These are phyloP conservation scores for Cutaneotrichosporon mucoides DNA, from an alignment of 1,284 basidiomycete species.

Conservation along the genomic window DNA sequence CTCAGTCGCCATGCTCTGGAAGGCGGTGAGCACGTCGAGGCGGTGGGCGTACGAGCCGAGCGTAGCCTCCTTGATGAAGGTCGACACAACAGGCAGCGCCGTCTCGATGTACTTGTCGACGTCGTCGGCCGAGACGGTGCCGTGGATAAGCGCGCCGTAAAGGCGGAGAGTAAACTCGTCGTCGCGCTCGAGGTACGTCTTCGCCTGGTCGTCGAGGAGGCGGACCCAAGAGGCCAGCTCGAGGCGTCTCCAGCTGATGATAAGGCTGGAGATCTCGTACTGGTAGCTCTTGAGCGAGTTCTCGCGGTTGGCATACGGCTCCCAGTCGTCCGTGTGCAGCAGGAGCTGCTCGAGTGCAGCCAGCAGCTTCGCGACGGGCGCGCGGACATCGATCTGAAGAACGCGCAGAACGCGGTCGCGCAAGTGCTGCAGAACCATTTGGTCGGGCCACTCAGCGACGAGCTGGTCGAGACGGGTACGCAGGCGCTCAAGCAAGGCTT, in stretches of 20 bases:
- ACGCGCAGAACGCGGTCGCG: conserved; percentile 69
- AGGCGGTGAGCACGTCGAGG: conserved; percentile 62
- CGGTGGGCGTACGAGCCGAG: conserved; percentile 77
- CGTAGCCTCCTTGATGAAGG: conserved; percentile 72
- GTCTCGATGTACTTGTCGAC: conserved; percentile 53
- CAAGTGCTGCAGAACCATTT: conserved; percentile 89
- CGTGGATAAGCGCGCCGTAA: conserved; percentile 73
- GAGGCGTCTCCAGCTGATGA: conserved; percentile 85
- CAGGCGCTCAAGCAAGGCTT: conserved; percentile 57
- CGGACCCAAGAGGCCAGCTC: conserved; percentile 85
- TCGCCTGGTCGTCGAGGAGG: conserved; percentile 69
- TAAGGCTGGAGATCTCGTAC: conserved; percentile 63
- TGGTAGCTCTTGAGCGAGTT: conserved; percentile 73
- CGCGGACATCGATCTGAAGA: conserved; percentile 61
- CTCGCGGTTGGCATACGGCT: conserved; percentile 82
- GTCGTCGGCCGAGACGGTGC: conserved; percentile 56
- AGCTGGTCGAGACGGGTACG: conserved; percentile 58
- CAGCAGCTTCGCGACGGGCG: conserved; percentile 78
- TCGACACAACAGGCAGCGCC: conserved; percentile 73
- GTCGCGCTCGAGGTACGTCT: conserved; percentile 60
- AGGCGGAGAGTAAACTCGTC: conserved; percentile 89
- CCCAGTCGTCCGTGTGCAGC: conserved; percentile 91
- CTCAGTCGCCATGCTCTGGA: conserved; percentile 56
- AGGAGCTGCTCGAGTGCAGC: conserved; percentile 82
- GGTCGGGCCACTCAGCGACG: conserved; percentile 87